A percentile compares a stretch with the other conserved stretches of the same genome.
Evolutionary conservation across 2,329 filamentous ascomycete species (phyloP).

Genomic region (Trichophyton mentagrophytes): DNA sequence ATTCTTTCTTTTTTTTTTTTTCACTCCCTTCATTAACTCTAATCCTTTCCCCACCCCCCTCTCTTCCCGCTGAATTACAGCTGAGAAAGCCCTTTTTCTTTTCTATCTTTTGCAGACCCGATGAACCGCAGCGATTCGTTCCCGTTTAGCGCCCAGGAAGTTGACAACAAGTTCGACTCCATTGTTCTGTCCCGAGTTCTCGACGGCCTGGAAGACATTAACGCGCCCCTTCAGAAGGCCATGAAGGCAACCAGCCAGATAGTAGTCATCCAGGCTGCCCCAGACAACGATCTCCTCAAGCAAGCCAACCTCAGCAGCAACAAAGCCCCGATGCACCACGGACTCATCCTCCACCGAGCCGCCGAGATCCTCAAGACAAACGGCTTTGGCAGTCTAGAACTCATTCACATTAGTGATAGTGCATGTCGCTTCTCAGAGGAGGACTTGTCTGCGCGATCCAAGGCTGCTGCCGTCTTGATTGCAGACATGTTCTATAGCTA

Average conservation of each 20-base stretch:
- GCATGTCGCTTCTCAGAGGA: neutral
- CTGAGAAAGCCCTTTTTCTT: neutral
- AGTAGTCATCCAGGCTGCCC: constrained; percentile 6
- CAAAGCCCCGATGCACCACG: constrained; percentile 1
- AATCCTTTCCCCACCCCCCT: neutral
- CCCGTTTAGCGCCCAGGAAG: neutral
- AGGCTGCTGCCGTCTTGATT: neutral
- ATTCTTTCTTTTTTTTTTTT: neutral
- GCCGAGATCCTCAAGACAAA: neutral
- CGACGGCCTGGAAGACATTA: constrained; percentile 1
- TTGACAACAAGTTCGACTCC: constrained; percentile 4
- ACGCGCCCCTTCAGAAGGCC: neutral
- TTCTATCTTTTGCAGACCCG: neutral
- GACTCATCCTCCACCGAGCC: neutral
- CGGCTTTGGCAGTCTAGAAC: neutral
- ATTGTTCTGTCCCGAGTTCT: constrained; percentile 3
- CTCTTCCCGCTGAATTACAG: neutral
- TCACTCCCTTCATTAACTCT: too few relatives aligned
- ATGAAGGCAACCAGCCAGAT: neutral
- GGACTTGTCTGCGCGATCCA: neutral
- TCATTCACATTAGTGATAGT: neutral
- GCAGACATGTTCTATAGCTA: neutral
- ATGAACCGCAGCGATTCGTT: neutral
- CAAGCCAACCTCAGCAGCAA: neutral
- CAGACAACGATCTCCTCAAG: constrained; percentile 7